These are phyloP conservation scores for Spiromastix sp. DNA, from an alignment of 2,329 filamentous ascomycete genomes.

Conservation along the genomic window DNA sequence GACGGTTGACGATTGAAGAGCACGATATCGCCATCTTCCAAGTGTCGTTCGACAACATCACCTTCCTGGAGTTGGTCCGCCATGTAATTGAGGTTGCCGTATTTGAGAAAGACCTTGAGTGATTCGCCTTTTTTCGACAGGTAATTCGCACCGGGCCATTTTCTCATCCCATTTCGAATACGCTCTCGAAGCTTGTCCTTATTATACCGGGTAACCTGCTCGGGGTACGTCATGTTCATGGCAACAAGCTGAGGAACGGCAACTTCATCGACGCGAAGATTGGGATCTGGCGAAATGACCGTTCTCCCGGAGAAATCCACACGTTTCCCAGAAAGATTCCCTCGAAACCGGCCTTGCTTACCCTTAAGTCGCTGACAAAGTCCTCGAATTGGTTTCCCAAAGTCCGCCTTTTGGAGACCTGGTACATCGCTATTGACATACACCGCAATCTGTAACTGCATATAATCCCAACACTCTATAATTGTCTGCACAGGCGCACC, in stretches of 20 bases:
- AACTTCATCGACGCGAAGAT: slow-evolving; percentile 85
- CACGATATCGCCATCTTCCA: slow-evolving; percentile 91
- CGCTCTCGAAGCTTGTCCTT: slow-evolving; percentile 67
- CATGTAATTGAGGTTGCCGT: slow-evolving; percentile 58
- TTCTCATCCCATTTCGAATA: slow-evolving; percentile 62
- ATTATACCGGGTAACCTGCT: slow-evolving; percentile 76
- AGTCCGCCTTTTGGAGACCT: slow-evolving; percentile 76
- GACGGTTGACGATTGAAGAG: slow-evolving; percentile 98
- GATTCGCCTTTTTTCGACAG: slow-evolving; percentile 62
- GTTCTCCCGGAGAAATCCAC: slow-evolving; percentile 97
- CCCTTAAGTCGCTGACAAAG: slow-evolving; percentile 94
- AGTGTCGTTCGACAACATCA: slow-evolving; percentile 85
- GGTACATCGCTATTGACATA: slow-evolving; percentile 97
- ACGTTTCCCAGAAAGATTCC: slow-evolving; percentile 94
- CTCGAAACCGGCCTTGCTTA: slow-evolving; percentile 93
- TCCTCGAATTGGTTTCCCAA: slow-evolving; percentile 80
- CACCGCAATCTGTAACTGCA: slow-evolving; percentile 91
- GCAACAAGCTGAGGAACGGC: slow-evolving; percentile 87
- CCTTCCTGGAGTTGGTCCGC: slow-evolving; percentile 68
- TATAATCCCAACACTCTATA: slow-evolving; percentile 97
- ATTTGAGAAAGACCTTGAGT: slow-evolving; percentile 66
- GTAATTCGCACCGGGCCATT: slow-evolving; percentile 82
- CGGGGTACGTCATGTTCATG: slow-evolving; percentile 91
- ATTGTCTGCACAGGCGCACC: slow-evolving; percentile 79
- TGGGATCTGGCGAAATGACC: slow-evolving; percentile 95